Evolutionary conservation across 2,329 filamentous ascomycete genomes (phyloP), one percentile per base, ranked within the genome.

Genomic region (Paecilomyces fulvus): DNA sequence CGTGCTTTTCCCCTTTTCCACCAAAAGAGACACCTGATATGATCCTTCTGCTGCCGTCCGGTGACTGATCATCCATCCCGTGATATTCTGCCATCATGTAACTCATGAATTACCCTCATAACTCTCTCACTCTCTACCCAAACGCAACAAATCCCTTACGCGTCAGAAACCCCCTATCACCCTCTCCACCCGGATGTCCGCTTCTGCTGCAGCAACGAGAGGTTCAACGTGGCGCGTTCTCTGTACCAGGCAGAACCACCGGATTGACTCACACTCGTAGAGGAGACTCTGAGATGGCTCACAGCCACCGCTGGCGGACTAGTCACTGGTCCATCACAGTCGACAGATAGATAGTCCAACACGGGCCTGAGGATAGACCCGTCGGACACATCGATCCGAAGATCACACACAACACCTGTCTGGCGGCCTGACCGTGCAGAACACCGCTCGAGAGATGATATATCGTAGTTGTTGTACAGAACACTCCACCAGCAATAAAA

Each of bases 21-120:
- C n/a, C 12, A 37, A 28, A 28, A 28, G 25, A 28, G 64, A 65
- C 56, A 58, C 52, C 52, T 53, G 55, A 30, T 20, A 21, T 43
- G 25, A 49, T 55, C 7, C 25, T 3, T 28, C 25, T 28, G 25
- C 25, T 28, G 25, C 1, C 12, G 30, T 31, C 49, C n/a, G 54
- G 30, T 48, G 33, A 23, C 20, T 11, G n/a, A 43, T 43, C 37
- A 8, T n/a, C n/a, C n/a, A 43, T 43, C 37, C 37, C 37, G 37
- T 43, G 37, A 43, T 43, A n/a, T 43, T 17, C 37, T 2, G 37
- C 37, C 17, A 3, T 43, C 37, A 43, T 43, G 25, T 28, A 28
- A 28, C 25, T 28, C 25, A 7, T 28, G 4, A 28, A 28, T 28
- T 28, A 7, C 4, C 25, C 25, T 28, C 25, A 7, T 7, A 28